Evolutionary conservation across 495 filamentous ascomycete genomes (phyloP).

Genomic region (Evernia prunastri): DNA sequence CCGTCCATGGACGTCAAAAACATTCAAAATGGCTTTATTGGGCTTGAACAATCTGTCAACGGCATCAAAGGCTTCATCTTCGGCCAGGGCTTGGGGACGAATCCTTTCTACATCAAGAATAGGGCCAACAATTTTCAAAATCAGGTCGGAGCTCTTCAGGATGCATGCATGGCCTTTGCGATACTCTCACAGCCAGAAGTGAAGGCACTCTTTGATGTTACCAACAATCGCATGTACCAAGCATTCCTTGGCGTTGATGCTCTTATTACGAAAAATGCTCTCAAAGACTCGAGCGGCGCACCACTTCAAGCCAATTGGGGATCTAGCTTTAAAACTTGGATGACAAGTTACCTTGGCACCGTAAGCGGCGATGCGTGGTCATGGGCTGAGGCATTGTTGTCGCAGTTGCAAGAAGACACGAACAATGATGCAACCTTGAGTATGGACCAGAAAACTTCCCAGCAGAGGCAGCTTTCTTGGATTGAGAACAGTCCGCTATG

Average conservation of each 20-base stretch:
- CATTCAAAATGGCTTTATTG: background rate
- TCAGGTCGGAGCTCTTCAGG: background rate
- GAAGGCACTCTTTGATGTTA: background rate
- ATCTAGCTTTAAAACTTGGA: slow-evolving; percentile 1
- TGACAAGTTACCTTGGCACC: background rate
- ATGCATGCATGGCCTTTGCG: background rate
- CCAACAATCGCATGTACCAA: slow-evolving; percentile 10
- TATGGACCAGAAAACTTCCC: background rate
- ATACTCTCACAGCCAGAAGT: background rate
- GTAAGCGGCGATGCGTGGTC: background rate
- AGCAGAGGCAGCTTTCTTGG: background rate
- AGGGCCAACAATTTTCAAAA: background rate
- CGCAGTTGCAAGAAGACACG: background rate
- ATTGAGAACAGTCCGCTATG: background rate
- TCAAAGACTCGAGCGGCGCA: background rate
- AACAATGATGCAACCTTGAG: background rate
- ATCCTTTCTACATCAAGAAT: background rate
- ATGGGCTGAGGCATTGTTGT: background rate
- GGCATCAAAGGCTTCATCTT: slow-evolving; percentile 4
- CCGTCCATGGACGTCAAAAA: background rate
- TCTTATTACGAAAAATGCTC: background rate
- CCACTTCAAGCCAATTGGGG: background rate
- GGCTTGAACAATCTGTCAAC: background rate
- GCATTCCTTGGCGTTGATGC: background rate
- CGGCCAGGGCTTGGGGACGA: background rate